phyloP scores from a whole-genome alignment of 163 green algal genomes.

The Scenedesmus sp. region DNA sequence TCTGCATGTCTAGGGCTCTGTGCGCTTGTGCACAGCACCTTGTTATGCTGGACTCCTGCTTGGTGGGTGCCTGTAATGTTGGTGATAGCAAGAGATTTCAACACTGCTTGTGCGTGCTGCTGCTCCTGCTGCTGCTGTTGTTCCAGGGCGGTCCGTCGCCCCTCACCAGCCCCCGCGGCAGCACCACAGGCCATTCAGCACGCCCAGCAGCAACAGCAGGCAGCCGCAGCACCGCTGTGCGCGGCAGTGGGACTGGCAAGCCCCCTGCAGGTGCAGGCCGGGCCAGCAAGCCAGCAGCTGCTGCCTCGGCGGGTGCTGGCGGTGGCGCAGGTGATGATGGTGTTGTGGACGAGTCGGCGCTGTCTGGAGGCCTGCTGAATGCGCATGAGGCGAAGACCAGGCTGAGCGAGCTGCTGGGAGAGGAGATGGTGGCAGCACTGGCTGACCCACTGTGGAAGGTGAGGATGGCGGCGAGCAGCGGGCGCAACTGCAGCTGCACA shows the following conservation, averaged over 20 bases:
- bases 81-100: too few relatives aligned
- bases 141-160: conserved; percentile 17
- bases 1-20: too few relatives aligned
- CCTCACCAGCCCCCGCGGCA: conserved; percentile 22
- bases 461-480: background rate
- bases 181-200: conserved; percentile 39
- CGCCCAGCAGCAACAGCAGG: background rate
- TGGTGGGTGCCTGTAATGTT: too few relatives aligned
- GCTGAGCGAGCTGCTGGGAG: conserved; percentile 76
- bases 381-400: conserved; percentile 63
- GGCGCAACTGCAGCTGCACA: background rate
- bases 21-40: too few relatives aligned
- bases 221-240: conserved; percentile 31
- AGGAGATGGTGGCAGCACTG: conserved; percentile 73
- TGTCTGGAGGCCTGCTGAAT: conserved; percentile 62
- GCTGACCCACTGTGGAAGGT: conserved; percentile 87
- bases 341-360: conserved; percentile 64
- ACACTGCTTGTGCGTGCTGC: background rate
- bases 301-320: background rate
- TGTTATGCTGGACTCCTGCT: too few relatives aligned
- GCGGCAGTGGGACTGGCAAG: background rate
- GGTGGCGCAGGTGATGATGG: conserved; percentile 9
- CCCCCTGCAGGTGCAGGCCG: background rate
- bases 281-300: conserved; percentile 12
- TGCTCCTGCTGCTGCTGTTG: background rate